phyloP scores from a whole-genome alignment of 176 grass and related monocot genomes.

The Dactylis glomerata region DNA sequence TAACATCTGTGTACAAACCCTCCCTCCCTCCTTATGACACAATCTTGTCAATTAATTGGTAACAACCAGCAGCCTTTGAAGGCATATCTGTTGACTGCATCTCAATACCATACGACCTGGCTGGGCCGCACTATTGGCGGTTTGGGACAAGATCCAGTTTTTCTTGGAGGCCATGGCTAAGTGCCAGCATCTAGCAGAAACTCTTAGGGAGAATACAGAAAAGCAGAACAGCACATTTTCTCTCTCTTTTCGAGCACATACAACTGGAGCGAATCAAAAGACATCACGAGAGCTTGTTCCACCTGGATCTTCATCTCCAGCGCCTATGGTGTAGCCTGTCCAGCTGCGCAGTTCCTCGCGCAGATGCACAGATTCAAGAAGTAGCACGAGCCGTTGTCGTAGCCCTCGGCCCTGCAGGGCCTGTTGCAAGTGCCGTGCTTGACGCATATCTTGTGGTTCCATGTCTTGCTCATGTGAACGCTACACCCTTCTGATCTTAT shows the following conservation, averaged over 20 bases:
- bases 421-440: not conserved
- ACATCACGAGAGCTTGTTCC: not conserved
- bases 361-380: not conserved
- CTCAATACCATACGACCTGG: no score
- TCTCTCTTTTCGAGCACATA: not conserved
- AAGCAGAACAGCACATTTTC: no score
- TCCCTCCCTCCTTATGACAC: not conserved
- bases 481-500: not conserved
- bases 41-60: slow-evolving; percentile 19
- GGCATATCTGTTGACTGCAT: not conserved
- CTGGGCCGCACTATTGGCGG: no score
- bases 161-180: no score
- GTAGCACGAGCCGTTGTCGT: not conserved
- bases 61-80: slow-evolving; percentile 8
- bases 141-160: no score
- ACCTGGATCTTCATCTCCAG: not conserved
- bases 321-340: not conserved
- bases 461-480: not conserved
- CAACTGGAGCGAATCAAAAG: not conserved
- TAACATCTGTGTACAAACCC: slow-evolving; percentile 26
- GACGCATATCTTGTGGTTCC: not conserved
- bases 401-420: not conserved
- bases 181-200: no score
- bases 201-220: no score
- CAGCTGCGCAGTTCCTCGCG: not conserved